Conservation (phyloP, 1,284 basidiomycete genomes). For the Irpex lacteus region DNA sequence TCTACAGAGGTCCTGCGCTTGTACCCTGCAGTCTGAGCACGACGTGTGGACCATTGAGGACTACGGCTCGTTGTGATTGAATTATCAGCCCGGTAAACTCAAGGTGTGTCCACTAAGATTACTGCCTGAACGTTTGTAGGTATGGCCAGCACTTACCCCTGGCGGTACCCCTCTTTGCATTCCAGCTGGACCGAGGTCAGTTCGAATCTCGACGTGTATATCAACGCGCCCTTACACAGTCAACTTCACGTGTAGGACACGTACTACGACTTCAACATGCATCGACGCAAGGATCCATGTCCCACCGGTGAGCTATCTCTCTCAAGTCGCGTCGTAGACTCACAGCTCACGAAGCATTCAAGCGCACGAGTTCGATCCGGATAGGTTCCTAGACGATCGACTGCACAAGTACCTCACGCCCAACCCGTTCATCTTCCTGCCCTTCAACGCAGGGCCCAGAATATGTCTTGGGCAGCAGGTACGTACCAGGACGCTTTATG, state of each 20-base stretch:
- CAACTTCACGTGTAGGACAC: conserved; percentile 31
- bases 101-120: background rate
- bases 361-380: conserved; percentile 45
- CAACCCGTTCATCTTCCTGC: conserved; percentile 47
- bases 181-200: conserved; percentile 13
- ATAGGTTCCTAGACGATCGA: conserved; percentile 39
- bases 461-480: conserved; percentile 48
- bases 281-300: conserved; percentile 58
- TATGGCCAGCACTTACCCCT: conserved; percentile 21
- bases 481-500: too few species aligned
- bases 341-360: background rate
- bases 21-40: conserved; percentile 29
- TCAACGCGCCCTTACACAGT: too few species aligned
- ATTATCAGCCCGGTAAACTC: background rate
- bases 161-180: conserved; percentile 25
- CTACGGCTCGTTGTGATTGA: too few species aligned
- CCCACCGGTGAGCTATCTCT: conserved; percentile 45
- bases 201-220: too few species aligned
- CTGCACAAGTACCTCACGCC: conserved; percentile 33
- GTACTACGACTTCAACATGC: conserved; percentile 62
- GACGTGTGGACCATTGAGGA: too few species aligned
- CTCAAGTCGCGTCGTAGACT: background rate
- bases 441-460: conserved; percentile 48
- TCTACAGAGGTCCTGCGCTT: conserved; percentile 28
- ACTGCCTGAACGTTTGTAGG: too few species aligned